These are phyloP conservation scores for Fusarium kyushuense DNA, from an alignment of 2,329 filamentous ascomycete genomes.

Conservation along the genomic window DNA sequence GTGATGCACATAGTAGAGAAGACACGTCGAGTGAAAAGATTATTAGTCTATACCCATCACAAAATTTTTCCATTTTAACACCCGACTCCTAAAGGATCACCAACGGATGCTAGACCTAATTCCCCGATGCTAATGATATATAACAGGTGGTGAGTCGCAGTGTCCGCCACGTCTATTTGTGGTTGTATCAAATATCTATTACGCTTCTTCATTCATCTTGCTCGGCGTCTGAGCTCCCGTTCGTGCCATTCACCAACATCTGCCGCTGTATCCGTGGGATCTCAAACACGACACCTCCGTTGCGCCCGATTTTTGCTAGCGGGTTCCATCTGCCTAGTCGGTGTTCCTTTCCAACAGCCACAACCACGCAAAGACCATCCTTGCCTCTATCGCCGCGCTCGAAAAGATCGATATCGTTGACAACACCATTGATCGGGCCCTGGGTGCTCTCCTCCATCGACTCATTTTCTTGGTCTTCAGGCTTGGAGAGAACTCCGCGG, in stretches of 20 bases:
- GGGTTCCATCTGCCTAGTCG: conserved; percentile 86
- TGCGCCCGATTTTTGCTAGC: conserved; percentile 69
- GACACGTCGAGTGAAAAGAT: conserved; percentile 27
- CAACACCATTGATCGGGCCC: conserved; percentile 73
- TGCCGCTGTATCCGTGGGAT: conserved; percentile 65
- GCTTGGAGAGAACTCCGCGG: conserved; percentile 72
- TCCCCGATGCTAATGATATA: conserved; percentile 28
- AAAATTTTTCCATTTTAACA: conserved; percentile 21
- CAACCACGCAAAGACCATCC: conserved; percentile 84
- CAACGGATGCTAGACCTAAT: conserved; percentile 6
- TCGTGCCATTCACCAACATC: conserved; percentile 51
- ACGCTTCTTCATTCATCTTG: conserved; percentile 45
- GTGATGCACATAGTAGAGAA: conserved; percentile 7
- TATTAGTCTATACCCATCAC: conserved; percentile 32
- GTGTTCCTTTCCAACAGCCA: conserved; percentile 88
- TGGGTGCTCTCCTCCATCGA: conserved; percentile 49
- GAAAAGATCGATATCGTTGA: conserved; percentile 90
- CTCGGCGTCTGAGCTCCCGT: conserved; percentile 43
- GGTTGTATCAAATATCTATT: conserved; percentile 39
- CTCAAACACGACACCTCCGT: conserved; percentile 90
- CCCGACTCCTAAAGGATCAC: conserved; percentile 30
- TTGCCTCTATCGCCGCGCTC: conserved; percentile 83
- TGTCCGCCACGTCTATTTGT: conserved; percentile 44
- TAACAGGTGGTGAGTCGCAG: conserved; percentile 26
- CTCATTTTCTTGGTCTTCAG: conserved; percentile 35